phyloP scores from a whole-genome alignment of 345 rosid species.

The Camelina neglecta region DNA sequence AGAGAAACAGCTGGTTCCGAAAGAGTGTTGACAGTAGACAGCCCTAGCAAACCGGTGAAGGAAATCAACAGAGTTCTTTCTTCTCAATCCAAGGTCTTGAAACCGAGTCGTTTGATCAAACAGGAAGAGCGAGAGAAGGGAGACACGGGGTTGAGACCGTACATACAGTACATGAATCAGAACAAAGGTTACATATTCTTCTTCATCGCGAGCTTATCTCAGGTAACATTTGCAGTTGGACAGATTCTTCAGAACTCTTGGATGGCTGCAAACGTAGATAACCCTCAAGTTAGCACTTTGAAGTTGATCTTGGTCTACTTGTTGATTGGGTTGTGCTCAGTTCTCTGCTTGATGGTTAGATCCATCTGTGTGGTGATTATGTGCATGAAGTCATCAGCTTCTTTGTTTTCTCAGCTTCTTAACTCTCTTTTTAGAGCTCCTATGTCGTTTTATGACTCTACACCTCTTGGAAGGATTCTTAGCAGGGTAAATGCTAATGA shows the following conservation, averaged over 20 bases:
- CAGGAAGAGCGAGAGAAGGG: slow-evolving; percentile 85
- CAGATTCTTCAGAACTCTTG: slow-evolving; percentile 74
- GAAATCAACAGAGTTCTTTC: slow-evolving; percentile 66
- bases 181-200: slow-evolving; percentile 79
- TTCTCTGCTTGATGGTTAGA: slow-evolving; percentile 58
- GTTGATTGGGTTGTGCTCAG: slow-evolving; percentile 56
- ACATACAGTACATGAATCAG: slow-evolving; percentile 64
- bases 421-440: slow-evolving; percentile 80
- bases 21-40: slow-evolving; percentile 53
- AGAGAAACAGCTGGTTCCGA: slow-evolving; percentile 92
- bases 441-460: slow-evolving; percentile 91
- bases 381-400: slow-evolving; percentile 66
- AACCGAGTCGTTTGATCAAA: slow-evolving; percentile 78
- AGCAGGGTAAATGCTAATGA: slow-evolving; percentile 50
- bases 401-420: slow-evolving; percentile 68
- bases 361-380: slow-evolving; percentile 57
- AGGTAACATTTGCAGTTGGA: slow-evolving; percentile 55
- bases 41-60: slow-evolving; percentile 44
- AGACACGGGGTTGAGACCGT: slow-evolving; percentile 78
- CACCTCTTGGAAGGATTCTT: slow-evolving; percentile 85
- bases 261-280: slow-evolving; percentile 82
- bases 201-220: slow-evolving; percentile 52
- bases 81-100: slow-evolving; percentile 49
- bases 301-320: slow-evolving; percentile 65
- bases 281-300: slow-evolving; percentile 59